Evolutionary conservation across 1,284 basidiomycete species (phyloP).

Genomic region (Ganoderma meredithae): DNA sequence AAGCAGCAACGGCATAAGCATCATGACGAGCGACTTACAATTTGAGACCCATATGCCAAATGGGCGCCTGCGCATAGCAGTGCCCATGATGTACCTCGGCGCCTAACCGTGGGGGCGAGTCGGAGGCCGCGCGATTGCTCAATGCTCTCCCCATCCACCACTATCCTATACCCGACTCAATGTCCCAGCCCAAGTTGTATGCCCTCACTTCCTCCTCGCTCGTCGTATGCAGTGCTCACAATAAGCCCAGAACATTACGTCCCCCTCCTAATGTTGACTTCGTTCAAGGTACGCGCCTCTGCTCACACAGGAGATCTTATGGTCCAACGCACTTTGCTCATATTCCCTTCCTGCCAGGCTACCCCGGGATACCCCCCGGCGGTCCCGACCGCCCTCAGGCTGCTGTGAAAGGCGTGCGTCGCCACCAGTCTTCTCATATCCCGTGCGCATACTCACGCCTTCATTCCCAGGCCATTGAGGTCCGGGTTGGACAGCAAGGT

Average conservation of each 20-base stretch:
- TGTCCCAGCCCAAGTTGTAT: constrained; percentile 36
- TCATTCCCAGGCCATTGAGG: constrained; percentile 73
- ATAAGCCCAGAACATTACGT: constrained; percentile 63
- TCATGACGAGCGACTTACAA: background rate
- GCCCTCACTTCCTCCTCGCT: constrained; percentile 6
- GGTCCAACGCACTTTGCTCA: constrained; percentile 19
- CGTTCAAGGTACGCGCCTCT: constrained; percentile 65
- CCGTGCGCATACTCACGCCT: background rate
- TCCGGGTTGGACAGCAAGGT: constrained; percentile 74
- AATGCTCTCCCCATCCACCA: constrained; percentile 12
- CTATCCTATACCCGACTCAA: constrained; percentile 33
- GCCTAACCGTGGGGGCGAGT: constrained; percentile 4
- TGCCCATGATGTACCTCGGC: constrained; percentile 32
- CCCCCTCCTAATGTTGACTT: constrained; percentile 86
- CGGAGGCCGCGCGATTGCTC: constrained; percentile 8
- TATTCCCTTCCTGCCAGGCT: constrained; percentile 55
- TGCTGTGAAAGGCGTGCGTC: constrained; percentile 81
- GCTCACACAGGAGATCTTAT: constrained; percentile 9
- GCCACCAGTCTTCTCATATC: background rate
- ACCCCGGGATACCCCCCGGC: constrained; percentile 81
- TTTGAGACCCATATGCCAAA: constrained; percentile 13
- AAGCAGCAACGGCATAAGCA: background rate
- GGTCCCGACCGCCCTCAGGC: constrained; percentile 76
- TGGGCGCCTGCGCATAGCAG: constrained; percentile 34
- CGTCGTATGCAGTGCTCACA: constrained; percentile 6